Evolutionary conservation across 306 rosid genomes (phyloP), one percentile per base, ranked within the genome.

Genomic region (Fragaria nilgerrensis): DNA sequence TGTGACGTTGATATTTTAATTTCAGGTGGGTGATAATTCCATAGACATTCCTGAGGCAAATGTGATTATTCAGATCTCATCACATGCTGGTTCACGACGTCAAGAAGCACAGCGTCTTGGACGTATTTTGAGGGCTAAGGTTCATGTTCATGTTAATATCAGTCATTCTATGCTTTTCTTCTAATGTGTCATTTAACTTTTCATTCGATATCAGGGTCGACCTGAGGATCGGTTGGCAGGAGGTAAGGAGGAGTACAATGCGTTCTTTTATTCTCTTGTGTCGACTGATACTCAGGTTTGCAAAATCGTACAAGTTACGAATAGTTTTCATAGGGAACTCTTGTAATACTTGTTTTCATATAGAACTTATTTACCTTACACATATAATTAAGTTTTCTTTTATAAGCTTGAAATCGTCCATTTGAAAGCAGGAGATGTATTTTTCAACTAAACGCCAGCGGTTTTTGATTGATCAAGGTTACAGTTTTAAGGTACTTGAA

Each of bases 41-140:
- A 94, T 94, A n/a, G 96, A 94, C 75, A 94, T 94, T 88, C 98
- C 97, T 1, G 97, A 94, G 86, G 98, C 98, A 45, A 94, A 94
- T 85, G 97, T 94, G 80, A 94, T 94, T 13, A 94, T 94, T 88
- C 98, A 94, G 86, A 94, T 94, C 25, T 94, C 98, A 53, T 94
- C 98, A 61, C 98, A 94, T 86, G 98, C 98, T 76, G 98, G 96
- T 71, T 94, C 98, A 81, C 92, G 98, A 78, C 94, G 98, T 85
- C 98, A 94, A 83, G 98, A 94, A 84, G 97, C 97, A 76, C 97
- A 94, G 65, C 98, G 98, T 81, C 86, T 94, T 71, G 98, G 98
- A 63, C 97, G 96, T 87, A 94, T 94, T 92, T 96, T 94, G 76
- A 89, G 98, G 88, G 98, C 98, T 37, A 94, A 94, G 95, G 98